Base-by-base conservation (phyloP, 2,329 filamentous ascomycete species). In the Penicillium glabrum region DNA sequence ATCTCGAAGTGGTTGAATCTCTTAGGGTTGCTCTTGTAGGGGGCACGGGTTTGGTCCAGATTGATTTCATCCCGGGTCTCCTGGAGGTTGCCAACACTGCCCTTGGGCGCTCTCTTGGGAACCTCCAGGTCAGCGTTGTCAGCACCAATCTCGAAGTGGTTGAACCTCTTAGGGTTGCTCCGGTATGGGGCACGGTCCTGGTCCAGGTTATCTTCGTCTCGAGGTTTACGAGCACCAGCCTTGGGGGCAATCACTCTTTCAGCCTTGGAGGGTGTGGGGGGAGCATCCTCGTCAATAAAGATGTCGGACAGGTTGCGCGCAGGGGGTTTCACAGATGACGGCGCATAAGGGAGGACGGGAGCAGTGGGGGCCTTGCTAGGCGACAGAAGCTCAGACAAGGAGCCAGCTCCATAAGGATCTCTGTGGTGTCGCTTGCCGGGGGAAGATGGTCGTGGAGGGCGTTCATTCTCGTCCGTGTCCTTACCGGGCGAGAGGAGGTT, bases 151-250 rank as follows among this genome's bases (percentile, higher is more conserved):
- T 75, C 66, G 41, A 75, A 75, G 56, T 98, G 93, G 57, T 89
- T 81, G 77, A 87, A 97, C 75, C 91, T 96, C 69, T 86, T 86
- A 2, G 90, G 84, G 72, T 95, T 85, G 7, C 89, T 87, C 68
- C 88, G 85, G 63, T 77, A 76, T 33, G 67, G 54, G 37, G 44
- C 46, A 14, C 54, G 54, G 11, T 48, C 44, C 23, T 56, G 27
- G n/a, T 37, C 41, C 27, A 46, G 31, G 23, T 39, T 47, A 3
- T 53, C 48, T 4, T 83, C 80, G 52, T 85, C 14, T 84, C 73
- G 69, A 78, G 81, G 62, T 69, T 80, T 80, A 21, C 52, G 35
- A 58, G 79, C 76, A 37, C 81, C 83, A 16, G 70, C 72, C 69
- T 83, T 81, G 60, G 79, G 67, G 41, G 75, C 69, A 61, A 77